Evolutionary conservation across 495 filamentous ascomycete genomes (phyloP), one percentile per base, ranked within the genome.

Genomic region (Lasiosphaeria hispida): DNA sequence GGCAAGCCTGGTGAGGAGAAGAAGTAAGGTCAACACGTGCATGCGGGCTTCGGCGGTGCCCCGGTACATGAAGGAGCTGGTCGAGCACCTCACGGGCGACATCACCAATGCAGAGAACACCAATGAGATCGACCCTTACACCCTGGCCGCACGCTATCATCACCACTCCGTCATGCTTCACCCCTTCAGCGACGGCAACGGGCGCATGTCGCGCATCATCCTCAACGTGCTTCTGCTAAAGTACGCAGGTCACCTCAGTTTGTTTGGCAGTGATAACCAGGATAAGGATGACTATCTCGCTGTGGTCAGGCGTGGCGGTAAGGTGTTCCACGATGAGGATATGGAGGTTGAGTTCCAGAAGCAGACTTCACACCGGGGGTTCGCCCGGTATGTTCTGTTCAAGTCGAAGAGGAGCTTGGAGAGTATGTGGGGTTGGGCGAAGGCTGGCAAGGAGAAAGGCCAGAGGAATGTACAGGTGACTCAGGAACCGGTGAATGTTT

Each of bases 161-260:
- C 63, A 75, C 14, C 57, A 62, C 0, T 68, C 75, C 33, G 64
- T 71, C 19, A 69, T 68, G 5, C 69, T 75, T n/a, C 71, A 73
- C 41, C 73, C 73, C 0, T 75, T 75, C 41, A 58, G 69, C 3
- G 72, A 75, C 40, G 70, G 70, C 4, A 77, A 75, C 45, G 72
- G 72, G 0, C 64, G 72, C 17, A 70, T 67, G 61, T 70, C 65
- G 23, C 65, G 70, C 35, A 58, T 75, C 36, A 56, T 75, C 5
- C 45, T 75, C 0, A 77, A 70, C 53, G 56, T 63, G 3, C 42
- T 74, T 6, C 59, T 72, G 3, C 36, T 75, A 0, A 72, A 70
- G 30, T 68, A 69, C 23, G 64, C 66, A 2, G 56, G 64, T 7
- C 40, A 48, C 30, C 39, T 68, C 0, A 40, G 23, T n/a, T 14